Conservation (phyloP, 768 basidiomycete species). For the Erythrobasidium yunnanense region DNA sequence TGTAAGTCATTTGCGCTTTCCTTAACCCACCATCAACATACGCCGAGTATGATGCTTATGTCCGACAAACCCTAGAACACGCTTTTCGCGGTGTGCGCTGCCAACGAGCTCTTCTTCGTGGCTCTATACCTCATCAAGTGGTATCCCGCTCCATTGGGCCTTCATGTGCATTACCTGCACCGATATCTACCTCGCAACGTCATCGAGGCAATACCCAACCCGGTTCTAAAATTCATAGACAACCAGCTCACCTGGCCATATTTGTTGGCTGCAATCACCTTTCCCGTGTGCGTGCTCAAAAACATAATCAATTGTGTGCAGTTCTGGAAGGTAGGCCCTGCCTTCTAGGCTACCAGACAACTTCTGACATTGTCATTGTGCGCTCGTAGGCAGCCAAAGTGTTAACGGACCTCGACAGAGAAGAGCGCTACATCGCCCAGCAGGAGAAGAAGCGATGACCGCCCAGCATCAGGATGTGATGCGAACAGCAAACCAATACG, state of each 20-base stretch:
- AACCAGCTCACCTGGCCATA: conserved; percentile 61
- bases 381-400: conserved; percentile 7
- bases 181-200: conserved; percentile 29
- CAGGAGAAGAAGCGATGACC: conserved; percentile 6
- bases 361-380: not conserved
- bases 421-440: conserved; percentile 13
- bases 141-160: conserved; percentile 59
- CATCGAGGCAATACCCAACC: conserved; percentile 30
- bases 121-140: conserved; percentile 75
- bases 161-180: conserved; percentile 40
- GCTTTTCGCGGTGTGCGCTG: conserved; percentile 83
- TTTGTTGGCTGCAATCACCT: conserved; percentile 53
- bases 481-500: not conserved
- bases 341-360: not conserved
- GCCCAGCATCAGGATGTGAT: too few relatives aligned
- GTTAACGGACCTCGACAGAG: conserved; percentile 17
- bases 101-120: conserved; percentile 93
- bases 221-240: conserved; percentile 32
- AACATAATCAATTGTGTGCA: conserved; percentile 92
- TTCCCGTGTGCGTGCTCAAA: conserved; percentile 64
- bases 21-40: not conserved
- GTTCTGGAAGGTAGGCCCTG: conserved; percentile 78
- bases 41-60: too few relatives aligned
- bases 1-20: conserved; percentile 48
- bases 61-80: conserved; percentile 59